Evolutionary conservation across 1,284 basidiomycete species (phyloP).

Genomic region (Ceratobasidium sp.): DNA sequence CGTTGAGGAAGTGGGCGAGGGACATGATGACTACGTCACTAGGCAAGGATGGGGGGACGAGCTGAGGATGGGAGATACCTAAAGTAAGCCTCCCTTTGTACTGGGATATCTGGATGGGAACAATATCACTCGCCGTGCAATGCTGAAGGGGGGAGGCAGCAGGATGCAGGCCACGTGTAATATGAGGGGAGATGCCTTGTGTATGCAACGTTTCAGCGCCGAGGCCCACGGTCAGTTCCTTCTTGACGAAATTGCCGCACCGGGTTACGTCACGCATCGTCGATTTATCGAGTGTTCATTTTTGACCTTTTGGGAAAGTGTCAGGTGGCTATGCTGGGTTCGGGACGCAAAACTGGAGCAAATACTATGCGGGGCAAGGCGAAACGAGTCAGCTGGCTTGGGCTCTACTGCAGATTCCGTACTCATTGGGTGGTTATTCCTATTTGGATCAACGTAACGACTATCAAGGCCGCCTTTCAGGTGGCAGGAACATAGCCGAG

Average conservation of each 20-base stretch:
- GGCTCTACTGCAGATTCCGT: too few species aligned
- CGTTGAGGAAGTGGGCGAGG: conserved; percentile 32
- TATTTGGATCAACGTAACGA: too few species aligned
- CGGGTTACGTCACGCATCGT: background rate
- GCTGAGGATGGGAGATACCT: background rate
- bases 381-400: conserved; percentile 7
- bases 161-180: conserved; percentile 15
- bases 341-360: background rate
- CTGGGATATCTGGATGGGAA: background rate
- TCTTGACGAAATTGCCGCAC: conserved; percentile 12
- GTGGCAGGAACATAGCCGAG: too few species aligned
- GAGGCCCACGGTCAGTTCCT: background rate
- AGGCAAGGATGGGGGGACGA: background rate
- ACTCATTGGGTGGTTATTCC: too few species aligned
- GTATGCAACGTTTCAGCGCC: conserved; percentile 27
- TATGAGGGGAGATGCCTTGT: background rate
- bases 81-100: conserved; percentile 24
- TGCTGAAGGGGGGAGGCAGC: conserved; percentile 21
- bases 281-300: background rate
- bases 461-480: too few species aligned
- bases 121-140: conserved; percentile 18
- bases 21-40: conserved; percentile 25
- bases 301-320: background rate
- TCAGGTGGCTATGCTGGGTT: background rate
- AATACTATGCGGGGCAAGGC: background rate